Base-by-base conservation (phyloP, 768 basidiomycete species). In the Macrolepiota fuliginosa region DNA sequence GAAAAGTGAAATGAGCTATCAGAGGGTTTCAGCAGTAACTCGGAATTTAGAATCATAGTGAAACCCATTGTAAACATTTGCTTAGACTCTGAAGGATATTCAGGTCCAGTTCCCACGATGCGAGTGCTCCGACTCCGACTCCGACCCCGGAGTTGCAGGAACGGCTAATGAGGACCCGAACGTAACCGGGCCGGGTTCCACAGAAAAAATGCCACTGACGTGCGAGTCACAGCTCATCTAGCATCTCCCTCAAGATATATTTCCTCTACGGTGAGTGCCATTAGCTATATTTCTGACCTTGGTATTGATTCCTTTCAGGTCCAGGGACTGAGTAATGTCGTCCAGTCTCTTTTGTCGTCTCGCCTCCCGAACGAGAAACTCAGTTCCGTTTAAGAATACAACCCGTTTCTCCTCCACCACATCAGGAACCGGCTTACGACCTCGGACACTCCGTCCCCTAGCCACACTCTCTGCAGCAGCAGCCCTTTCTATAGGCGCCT, bases 351-450 rank as follows among this genome's bases (percentile, higher is more conserved):
- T 61, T 25, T 47, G 35, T 9, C 59, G 59, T 24, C 13, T 54
- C 13, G 59, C 53, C 1, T 54, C 27, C 12, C 15, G 59, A 61
- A 54, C 59, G 6, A 54, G 59, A 37, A 61, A 13, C 35, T 17
- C 35, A 37, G 11, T 46, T 54, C 35, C 46, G 19, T 15, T 4
- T 7, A 51, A 15, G 19, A 61, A 51, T 35, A 35, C 12, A 9
- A 40, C 54, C 22, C 59, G 59, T 54, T 61, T 61, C n/a, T 54
- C 59, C 17, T 61, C 58, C 2, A 25, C 5, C 17, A 36, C 53
- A 35, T 35, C 56, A 54, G 24, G 40, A 24, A 6, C 27, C 2
- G 19, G 32, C 12, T 13, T 52, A 35, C 52, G 45, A n/a, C 42
- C 53, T 17, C 22, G 59, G 4, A 17, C 45, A 3, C 35, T 35